Percentiles rank a stretch among this genome's conserved stretches.
Evolutionary conservation across 148 eudicot species (phyloP).

Genomic region (Camellia sinensis): DNA sequence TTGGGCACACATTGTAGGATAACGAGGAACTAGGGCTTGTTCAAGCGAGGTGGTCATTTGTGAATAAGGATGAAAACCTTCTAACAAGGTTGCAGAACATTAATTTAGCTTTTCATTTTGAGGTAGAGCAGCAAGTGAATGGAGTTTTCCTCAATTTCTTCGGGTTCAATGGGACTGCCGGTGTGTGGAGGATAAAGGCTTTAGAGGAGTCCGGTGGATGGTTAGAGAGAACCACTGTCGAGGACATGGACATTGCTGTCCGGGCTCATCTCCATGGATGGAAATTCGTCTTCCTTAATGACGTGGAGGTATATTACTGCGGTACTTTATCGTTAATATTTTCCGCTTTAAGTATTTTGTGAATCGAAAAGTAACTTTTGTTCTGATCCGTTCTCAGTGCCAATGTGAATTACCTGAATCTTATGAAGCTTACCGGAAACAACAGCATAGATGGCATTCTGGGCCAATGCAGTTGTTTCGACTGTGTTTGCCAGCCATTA

Average conservation of each 20-base stretch:
- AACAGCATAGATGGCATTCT: constrained; percentile 98
- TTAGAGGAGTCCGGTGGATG: constrained; percentile 96
- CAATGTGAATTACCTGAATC: constrained; percentile 97
- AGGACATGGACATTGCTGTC: constrained; percentile 99
- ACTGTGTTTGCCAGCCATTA: constrained; percentile 81
- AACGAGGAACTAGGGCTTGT: constrained; percentile 89
- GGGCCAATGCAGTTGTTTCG: constrained; percentile 99
- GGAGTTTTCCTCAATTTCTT: constrained; percentile 89
- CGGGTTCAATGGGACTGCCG: constrained; percentile 98
- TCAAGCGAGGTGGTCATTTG: constrained; percentile 98
- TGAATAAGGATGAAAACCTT: constrained; percentile 91
- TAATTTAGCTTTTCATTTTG: constrained; percentile 92
- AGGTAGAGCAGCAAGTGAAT: constrained; percentile 98
- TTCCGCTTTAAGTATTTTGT: too few relatives aligned
- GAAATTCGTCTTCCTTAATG: constrained; percentile 94
- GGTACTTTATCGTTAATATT: not conserved
- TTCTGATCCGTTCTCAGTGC: constrained; percentile 46
- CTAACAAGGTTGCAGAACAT: constrained; percentile 89
- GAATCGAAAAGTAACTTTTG: not conserved
- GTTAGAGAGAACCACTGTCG: constrained; percentile 98
- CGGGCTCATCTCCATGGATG: constrained; percentile 97
- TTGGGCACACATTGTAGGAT: constrained; percentile 48
- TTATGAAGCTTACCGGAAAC: constrained; percentile 92
- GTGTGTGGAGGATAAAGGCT: constrained; percentile 97
- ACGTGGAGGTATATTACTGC: constrained; percentile 68